Conservation (phyloP, 176 grass and related monocot species). For the Dactylis glomerata region DNA sequence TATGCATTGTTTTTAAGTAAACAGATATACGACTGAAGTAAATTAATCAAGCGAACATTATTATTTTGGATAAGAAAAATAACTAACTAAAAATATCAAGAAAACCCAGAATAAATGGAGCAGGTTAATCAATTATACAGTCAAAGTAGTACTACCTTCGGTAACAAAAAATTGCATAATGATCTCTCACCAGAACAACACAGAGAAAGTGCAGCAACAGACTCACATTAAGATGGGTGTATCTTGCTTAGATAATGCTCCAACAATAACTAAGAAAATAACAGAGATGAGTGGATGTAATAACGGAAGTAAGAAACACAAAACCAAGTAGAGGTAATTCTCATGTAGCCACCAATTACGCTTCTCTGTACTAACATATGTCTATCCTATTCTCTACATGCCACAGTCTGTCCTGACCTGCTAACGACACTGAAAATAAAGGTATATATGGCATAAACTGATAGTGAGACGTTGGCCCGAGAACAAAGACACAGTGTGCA, state of each 20-base stretch:
- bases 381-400: not conserved
- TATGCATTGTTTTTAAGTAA: not conserved
- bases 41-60: no score
- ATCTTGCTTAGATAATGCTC: not conserved
- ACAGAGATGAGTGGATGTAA: not conserved
- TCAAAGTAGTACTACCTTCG: not conserved
- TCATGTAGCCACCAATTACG: not conserved
- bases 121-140: not conserved
- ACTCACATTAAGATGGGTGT: not conserved
- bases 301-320: not conserved
- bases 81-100: not conserved
- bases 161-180: not conserved
- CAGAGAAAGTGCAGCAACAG: not conserved
- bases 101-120: not conserved
- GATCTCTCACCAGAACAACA: not conserved
- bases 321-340: not conserved
- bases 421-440: not conserved
- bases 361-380: not conserved
- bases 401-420: not conserved
- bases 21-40: not conserved
- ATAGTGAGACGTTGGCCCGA: not conserved
- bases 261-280: not conserved
- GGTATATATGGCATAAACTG: not conserved
- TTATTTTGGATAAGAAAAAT: not conserved
- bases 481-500: not conserved